Base-by-base conservation (phyloP, 2,329 filamentous ascomycete species). In the Penicillium frequentans region DNA sequence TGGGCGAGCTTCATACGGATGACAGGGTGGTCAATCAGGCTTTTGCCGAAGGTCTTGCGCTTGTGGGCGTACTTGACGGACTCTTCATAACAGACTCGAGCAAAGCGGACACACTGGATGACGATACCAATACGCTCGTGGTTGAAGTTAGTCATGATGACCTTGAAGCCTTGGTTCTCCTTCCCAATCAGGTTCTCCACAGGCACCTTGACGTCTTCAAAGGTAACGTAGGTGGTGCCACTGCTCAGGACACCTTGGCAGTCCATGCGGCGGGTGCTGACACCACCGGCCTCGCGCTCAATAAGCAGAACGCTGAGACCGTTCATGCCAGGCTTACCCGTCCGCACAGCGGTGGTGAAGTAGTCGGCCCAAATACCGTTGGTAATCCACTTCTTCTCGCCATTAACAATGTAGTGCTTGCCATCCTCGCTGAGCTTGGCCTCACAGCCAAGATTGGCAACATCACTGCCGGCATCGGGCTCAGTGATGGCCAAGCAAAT, bases 371-470 rank as follows among this genome's bases (percentile, higher is more conserved):
- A 97, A 70, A 97, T 86, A 70, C 95, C 95, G 78, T 99, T 99
- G 70, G 93, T 98, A 77, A 98, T 98, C 93, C 95, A 98, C 81
- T 99, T 99, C 89, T 99, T 98, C 86, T 97, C 93, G 54, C 95
- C 95, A 72, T 98, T 99, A 78, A 99, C 95, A 66, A 98, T 98
- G 79, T 96, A 99, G 80, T 98, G 91, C 82, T 98, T 98, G 71
- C 95, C 95, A 69, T 99, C 95, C 67, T 95, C 90, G 62, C 85
- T 90, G 56, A 98, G 84, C 82, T 96, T 96, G 26, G 95, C 95
- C 82, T 98, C 93, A 76, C 93, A 98, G 14, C 88, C 95, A 65
- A 99, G 75, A 78, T 96, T 98, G 58, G 95, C 95, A 10, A 99
- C 95, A 73, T 99, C 95, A 64, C 87, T 91, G 45, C 95, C 95